Evolutionary conservation across 2,329 filamentous ascomycete species (phyloP).

Genomic region (Cercospora janseana): DNA sequence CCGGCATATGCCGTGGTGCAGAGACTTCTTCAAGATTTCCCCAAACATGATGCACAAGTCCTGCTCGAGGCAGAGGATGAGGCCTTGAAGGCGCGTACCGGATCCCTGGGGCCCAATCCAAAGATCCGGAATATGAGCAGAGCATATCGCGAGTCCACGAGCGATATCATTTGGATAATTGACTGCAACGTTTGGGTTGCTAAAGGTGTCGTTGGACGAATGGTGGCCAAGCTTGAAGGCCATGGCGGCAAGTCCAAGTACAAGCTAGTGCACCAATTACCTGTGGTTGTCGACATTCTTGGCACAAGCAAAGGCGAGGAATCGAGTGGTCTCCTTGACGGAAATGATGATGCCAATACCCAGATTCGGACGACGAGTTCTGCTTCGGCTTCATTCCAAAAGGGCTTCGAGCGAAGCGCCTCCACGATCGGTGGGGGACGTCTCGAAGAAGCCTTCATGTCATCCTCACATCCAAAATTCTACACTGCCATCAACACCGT

Average conservation of each 20-base stretch:
- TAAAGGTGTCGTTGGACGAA: constrained; percentile 73
- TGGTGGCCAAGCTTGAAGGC: constrained; percentile 85
- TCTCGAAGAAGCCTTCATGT: constrained; percentile 92
- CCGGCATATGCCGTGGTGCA: constrained; percentile 73
- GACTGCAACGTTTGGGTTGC: constrained; percentile 97
- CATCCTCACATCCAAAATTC: constrained; percentile 92
- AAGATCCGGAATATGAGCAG: constrained; percentile 97
- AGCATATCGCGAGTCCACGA: constrained; percentile 82
- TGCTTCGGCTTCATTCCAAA: constrained; percentile 28
- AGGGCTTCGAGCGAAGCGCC: constrained; percentile 25
- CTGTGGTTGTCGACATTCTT: constrained; percentile 74
- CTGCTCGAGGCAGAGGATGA: constrained; percentile 82
- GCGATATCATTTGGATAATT: constrained; percentile 88
- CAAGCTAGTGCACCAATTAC: constrained; percentile 95
- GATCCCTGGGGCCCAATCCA: constrained; percentile 81
- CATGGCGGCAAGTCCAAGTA: constrained; percentile 54
- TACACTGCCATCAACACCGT: constrained; percentile 97
- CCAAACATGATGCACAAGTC: constrained; percentile 66
- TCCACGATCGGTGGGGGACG: constrained; percentile 64
- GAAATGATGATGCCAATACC: constrained; percentile 7
- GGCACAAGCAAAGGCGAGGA: constrained; percentile 32
- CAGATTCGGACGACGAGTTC: constrained; percentile 30
- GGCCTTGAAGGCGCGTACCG: constrained; percentile 56
- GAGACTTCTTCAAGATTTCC: constrained; percentile 70
- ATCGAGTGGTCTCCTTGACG: constrained; percentile 26